Evolutionary conservation across 805 yeast species (phyloP), one percentile per base, ranked within the genome.

Genomic region (Monosporozyma servazzii): DNA sequence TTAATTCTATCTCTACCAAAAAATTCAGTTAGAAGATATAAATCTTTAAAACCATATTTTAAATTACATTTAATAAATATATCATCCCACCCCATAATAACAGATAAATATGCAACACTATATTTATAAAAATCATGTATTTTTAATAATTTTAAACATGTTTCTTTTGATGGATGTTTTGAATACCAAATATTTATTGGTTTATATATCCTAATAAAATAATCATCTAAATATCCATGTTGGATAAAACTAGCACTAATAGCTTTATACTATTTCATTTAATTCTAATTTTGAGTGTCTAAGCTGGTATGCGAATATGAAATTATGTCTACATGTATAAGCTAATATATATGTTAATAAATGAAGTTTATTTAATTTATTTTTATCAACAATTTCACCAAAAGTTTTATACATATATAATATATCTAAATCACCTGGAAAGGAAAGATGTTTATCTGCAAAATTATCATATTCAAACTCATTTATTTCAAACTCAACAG

Each of bases 101-200:
- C 20, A 11, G 41, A 18, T 42, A 42, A 23, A 23, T 42, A 9
- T 3, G 45, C 45, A 2, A 42, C 45, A 25, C 45, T 42, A 47
- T 29, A 47, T 29, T 47, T 47, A 47, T 47, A 47, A 6, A 27
- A 29, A 40, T 40, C 40, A 40, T 41, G 23, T 13, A 31, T 30
- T n/a, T 48, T 7, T 15, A 48, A 20, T 20, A 48, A 48, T 21
- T 48, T 41, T 31, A 41, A 9, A 48, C 50, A 48, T 3, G 33
- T 48, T 20, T 48, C 46, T 25, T 41, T 40, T 4, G 27, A 27
- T 17, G 50, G 46, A 23, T 18, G 20, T 27, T 31, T 40, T 18
- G 50, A 41, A 48, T 48, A 48, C 45, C 45, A 48, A 20, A 48
- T 48, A 48, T 40, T 18, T 25, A 23, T 3, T 8, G 50, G 30